phyloP scores from a whole-genome alignment of 352 stramenopile genomes.

The Phytopythium sindhum region DNA sequence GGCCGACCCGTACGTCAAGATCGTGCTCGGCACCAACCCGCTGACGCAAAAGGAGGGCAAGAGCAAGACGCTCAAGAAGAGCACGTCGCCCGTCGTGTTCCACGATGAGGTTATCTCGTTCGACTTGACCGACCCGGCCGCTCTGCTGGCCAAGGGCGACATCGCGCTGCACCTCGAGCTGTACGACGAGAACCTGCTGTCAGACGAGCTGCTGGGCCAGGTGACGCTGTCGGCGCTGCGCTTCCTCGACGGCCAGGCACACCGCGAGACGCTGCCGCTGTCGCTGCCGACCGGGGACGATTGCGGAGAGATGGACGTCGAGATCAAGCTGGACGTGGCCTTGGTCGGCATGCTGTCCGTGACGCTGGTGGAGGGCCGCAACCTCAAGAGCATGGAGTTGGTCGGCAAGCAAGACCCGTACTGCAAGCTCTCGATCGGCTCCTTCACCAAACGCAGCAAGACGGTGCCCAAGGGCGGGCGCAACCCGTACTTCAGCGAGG shows the following conservation, averaged over 20 bases:
- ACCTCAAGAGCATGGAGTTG: slow-evolving; percentile 90
- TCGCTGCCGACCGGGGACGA: slow-evolving; percentile 27
- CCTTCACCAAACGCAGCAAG: slow-evolving; percentile 70
- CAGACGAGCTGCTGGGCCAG: slow-evolving; percentile 81
- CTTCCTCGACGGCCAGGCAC: slow-evolving; percentile 67
- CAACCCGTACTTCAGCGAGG: slow-evolving; percentile 90
- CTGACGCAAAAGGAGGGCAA: slow-evolving; percentile 68
- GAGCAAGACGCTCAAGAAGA: slow-evolving; percentile 84
- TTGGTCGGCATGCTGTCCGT: slow-evolving; percentile 82
- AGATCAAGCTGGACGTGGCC: slow-evolving; percentile 76
- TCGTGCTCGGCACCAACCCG: slow-evolving; percentile 69
- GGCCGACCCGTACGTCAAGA: slow-evolving; percentile 81
- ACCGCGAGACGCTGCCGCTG: slow-evolving; percentile 61
- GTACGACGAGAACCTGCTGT: slow-evolving; percentile 86
- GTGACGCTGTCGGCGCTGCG: slow-evolving; percentile 67
- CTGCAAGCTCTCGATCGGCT: slow-evolving; percentile 76
- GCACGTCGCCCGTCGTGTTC: slow-evolving; percentile 74
- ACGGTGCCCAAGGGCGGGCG: slow-evolving; percentile 75
- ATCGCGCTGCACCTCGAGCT: slow-evolving; percentile 75
- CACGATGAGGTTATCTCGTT: slow-evolving; percentile 81
- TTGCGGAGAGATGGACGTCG: slow-evolving; percentile 57
- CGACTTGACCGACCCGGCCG: slow-evolving; percentile 75
- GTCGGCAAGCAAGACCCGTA: slow-evolving; percentile 91
- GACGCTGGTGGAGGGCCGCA: slow-evolving; percentile 83
- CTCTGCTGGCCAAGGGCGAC: slow-evolving; percentile 69